Conservation (phyloP, 2,329 filamentous ascomycete genomes). For the Emydomyces testavorans region DNA sequence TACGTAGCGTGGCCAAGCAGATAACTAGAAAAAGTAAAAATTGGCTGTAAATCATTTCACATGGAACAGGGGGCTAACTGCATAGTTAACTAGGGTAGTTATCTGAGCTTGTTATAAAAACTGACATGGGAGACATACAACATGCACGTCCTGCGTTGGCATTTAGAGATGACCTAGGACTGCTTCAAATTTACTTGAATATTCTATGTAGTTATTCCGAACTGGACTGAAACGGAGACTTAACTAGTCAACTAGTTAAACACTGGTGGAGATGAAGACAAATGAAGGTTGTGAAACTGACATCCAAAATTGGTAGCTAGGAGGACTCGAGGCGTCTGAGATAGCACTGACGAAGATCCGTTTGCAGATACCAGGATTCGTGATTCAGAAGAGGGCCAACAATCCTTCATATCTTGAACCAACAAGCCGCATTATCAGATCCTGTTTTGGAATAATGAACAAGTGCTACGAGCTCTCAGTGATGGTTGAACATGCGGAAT, state of each 20-base stretch:
- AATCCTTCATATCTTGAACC: not conserved
- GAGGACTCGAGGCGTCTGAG: no score
- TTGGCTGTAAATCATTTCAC: constrained; percentile 11
- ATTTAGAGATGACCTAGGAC: not conserved
- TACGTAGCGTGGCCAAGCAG: constrained; percentile 9
- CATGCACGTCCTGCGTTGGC: not conserved
- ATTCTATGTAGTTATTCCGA: no score
- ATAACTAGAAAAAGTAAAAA: not conserved
- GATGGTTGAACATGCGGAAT: not conserved
- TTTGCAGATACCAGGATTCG: no score
- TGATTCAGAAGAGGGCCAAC: not conserved
- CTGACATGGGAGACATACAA: not conserved
- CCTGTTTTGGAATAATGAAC: not conserved
- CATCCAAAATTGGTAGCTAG: not conserved
- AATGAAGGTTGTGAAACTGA: not conserved
- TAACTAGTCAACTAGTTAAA: no score
- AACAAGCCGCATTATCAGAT: constrained; percentile 1
- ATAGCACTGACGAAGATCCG: no score
- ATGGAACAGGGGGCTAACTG: constrained; percentile 7
- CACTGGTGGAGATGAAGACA: constrained; percentile 4
- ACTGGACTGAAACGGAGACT: constrained; percentile 5
- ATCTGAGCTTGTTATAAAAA: constrained; percentile 7
- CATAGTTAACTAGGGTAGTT: no score
- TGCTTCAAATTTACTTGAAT: not conserved
- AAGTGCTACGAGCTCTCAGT: no score